phyloP scores from a whole-genome alignment of 371 early-diverging fungal species.

The Syncephalastrum racemosum region DNA sequence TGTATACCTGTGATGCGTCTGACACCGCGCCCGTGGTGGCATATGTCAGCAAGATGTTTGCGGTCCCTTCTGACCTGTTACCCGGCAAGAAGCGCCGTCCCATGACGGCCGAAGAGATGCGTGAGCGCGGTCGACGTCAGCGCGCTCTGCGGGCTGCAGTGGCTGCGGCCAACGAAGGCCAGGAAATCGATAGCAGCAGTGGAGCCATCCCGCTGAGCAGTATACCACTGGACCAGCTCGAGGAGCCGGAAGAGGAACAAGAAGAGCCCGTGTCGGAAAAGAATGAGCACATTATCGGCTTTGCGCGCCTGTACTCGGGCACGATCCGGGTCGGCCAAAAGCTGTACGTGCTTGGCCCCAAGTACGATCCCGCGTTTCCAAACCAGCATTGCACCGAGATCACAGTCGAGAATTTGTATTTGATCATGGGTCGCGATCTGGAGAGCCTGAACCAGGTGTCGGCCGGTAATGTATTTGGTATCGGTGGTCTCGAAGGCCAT shows the following conservation, averaged over 20 bases:
- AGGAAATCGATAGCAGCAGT: constrained; percentile 21
- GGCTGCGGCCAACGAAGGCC: constrained; percentile 5
- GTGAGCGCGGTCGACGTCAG: constrained; percentile 70
- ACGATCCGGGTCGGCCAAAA: constrained; percentile 84
- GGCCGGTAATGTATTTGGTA: constrained; percentile 96
- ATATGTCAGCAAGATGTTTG: constrained; percentile 93
- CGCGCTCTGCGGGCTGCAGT: constrained; percentile 38
- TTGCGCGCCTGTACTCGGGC: constrained; percentile 93
- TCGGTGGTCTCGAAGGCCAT: constrained; percentile 87
- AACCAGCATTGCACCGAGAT: constrained; percentile 62
- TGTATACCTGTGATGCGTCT: constrained; percentile 58
- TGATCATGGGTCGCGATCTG: constrained; percentile 96
- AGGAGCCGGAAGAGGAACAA: constrained; percentile 25
- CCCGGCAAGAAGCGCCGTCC: constrained; percentile 72
- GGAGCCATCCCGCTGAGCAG: constrained; percentile 38
- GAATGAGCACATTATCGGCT: constrained; percentile 77
- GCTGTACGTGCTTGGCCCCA: constrained; percentile 90
- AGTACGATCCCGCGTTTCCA: constrained; percentile 77
- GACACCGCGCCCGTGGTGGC: constrained; percentile 69
- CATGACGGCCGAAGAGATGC: constrained; percentile 88
- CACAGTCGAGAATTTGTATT: constrained; percentile 74
- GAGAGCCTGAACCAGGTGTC: constrained; percentile 79
- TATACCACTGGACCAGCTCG: constrained; percentile 14
- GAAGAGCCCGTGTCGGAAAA: constrained; percentile 30
- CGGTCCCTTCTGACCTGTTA: constrained; percentile 71